Conservation (phyloP, 2,329 filamentous ascomycete species). For the Bipolaris bicolor region DNA sequence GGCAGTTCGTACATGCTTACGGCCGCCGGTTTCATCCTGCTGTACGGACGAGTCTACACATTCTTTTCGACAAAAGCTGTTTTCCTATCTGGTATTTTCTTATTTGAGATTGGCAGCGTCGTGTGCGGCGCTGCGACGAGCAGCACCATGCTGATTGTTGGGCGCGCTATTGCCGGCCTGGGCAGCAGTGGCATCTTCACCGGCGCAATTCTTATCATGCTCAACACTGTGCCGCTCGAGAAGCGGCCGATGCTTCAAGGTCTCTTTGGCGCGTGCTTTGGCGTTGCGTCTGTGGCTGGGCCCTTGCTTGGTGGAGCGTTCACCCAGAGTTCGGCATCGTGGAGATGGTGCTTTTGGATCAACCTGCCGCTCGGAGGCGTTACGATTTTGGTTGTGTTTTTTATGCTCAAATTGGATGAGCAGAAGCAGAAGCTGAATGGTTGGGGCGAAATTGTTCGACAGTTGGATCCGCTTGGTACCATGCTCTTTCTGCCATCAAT, state of each 20-base stretch:
- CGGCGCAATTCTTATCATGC: conserved; percentile 43
- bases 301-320: conserved; percentile 55
- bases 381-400: conserved; percentile 43
- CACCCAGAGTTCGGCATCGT: conserved; percentile 49
- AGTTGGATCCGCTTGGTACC: conserved; percentile 54
- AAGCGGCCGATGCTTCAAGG: conserved; percentile 52
- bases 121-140: conserved; percentile 57
- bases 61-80: conserved; percentile 57
- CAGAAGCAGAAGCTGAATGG: conserved; percentile 35
- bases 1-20: conserved; percentile 49
- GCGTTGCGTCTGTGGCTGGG: conserved; percentile 51
- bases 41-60: conserved; percentile 56
- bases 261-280: conserved; percentile 49
- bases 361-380: conserved; percentile 60
- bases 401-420: conserved; percentile 44
- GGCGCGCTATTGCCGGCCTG: conserved; percentile 40
- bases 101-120: conserved; percentile 60
- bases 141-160: conserved; percentile 39
- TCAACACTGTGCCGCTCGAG: conserved; percentile 47
- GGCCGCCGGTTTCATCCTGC: conserved; percentile 49
- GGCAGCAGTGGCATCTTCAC: conserved; percentile 44
- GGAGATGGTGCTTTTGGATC: conserved; percentile 57
- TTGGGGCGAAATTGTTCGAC: conserved; percentile 42
- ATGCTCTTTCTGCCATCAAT: conserved; percentile 52
- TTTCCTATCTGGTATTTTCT: conserved; percentile 56